phyloP scores from a whole-genome alignment of 2,329 filamentous ascomycete genomes.

The Alternaria metachromatica region DNA sequence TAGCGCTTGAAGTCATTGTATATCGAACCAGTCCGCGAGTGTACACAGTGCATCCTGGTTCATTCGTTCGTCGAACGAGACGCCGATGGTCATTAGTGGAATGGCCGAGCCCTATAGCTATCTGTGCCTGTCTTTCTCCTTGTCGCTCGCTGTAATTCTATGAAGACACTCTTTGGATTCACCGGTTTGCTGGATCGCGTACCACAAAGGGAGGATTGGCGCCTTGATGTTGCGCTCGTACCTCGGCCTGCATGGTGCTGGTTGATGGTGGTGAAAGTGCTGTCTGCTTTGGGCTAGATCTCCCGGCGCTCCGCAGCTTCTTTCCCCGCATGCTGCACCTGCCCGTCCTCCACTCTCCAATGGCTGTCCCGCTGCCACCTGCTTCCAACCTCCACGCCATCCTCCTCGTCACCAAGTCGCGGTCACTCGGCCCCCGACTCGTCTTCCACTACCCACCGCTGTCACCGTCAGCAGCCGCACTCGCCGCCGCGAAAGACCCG shows the following conservation, averaged over 20 bases:
- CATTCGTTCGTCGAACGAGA: not conserved
- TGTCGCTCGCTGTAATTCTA: not conserved
- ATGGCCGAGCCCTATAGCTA: not conserved
- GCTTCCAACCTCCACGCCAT: constrained; percentile 50
- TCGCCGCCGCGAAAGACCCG: constrained; percentile 42
- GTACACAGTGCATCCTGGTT: not conserved
- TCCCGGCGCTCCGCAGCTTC: constrained; percentile 18
- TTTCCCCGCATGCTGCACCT: constrained; percentile 9
- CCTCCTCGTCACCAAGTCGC: constrained; percentile 50
- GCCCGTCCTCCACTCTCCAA: constrained; percentile 13
- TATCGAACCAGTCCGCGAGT: fast-evolving
- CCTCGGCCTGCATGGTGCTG: not conserved
- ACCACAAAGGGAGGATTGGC: not conserved
- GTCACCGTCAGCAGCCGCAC: constrained; percentile 45
- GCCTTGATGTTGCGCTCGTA: not conserved
- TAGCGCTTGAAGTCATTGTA: not conserved
- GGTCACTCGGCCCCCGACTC: constrained; percentile 48
- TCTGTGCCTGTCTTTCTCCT: not conserved
- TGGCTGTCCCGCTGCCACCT: constrained; percentile 43
- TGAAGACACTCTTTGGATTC: not conserved
- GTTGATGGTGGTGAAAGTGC: not conserved
- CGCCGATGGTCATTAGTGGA: not conserved
- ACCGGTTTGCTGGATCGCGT: not conserved
- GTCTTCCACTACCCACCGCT: constrained; percentile 52
- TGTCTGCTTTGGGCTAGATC: constrained; percentile 22